Conservation (phyloP, 2,329 filamentous ascomycete species). For the Drechslera avenae region DNA sequence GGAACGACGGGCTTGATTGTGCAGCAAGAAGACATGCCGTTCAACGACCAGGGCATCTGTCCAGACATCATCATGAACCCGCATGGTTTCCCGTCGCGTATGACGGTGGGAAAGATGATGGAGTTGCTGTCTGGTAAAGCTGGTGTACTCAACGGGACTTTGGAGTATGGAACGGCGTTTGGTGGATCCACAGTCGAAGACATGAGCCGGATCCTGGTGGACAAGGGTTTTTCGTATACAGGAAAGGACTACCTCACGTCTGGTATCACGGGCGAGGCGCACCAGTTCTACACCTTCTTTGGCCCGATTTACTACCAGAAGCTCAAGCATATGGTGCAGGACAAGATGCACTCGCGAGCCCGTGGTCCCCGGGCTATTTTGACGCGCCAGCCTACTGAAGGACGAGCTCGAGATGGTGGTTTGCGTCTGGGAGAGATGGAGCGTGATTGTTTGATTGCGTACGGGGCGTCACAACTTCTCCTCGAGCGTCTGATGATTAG, state of each 20-base stretch:
- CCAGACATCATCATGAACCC: conserved; percentile 99
- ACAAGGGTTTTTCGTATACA: conserved; percentile 92
- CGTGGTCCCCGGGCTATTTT: conserved; percentile 89
- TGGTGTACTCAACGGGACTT: conserved; percentile 79
- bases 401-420: conserved; percentile 89
- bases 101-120: conserved; percentile 98
- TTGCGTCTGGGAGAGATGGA: conserved; percentile 98
- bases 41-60: conserved; percentile 86
- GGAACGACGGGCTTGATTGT: conserved; percentile 97
- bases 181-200: conserved; percentile 83
- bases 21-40: conserved; percentile 95
- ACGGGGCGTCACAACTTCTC: conserved; percentile 89
- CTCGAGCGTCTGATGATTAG: conserved; percentile 94
- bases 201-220: conserved; percentile 83
- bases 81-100: conserved; percentile 98
- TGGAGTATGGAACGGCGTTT: conserved; percentile 89
- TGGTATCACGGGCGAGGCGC: conserved; percentile 89
- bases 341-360: conserved; percentile 98
- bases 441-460: conserved; percentile 95
- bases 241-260: conserved; percentile 97
- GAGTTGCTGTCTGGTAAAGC: conserved; percentile 95
- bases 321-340: conserved; percentile 99
- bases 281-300: conserved; percentile 97
- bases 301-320: conserved; percentile 99
- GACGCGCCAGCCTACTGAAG: conserved; percentile 94